These are phyloP conservation scores for Monosporascus sp. DNA, from an alignment of 2,329 filamentous ascomycete genomes.

Conservation along the genomic window DNA sequence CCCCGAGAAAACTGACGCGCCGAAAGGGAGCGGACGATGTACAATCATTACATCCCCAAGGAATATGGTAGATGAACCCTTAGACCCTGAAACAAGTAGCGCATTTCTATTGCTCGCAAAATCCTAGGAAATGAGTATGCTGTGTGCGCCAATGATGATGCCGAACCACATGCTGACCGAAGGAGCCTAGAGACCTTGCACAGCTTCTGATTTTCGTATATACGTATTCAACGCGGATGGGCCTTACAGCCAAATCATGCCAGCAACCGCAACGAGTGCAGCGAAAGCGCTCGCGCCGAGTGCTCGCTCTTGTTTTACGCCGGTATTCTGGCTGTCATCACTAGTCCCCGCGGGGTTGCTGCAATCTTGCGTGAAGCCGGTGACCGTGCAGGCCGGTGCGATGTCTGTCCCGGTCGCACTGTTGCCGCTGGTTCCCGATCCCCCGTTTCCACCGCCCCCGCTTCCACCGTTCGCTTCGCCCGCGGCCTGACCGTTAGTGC, in stretches of 20 bases:
- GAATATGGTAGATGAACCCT: not conserved
- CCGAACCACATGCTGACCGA: not conserved
- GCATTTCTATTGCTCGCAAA: not conserved
- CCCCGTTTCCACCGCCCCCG: conserved; percentile 3
- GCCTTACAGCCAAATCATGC: conserved; percentile 23
- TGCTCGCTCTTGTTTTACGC: conserved; percentile 19
- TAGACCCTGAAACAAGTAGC: not conserved
- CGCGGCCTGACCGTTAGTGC: conserved; percentile 27
- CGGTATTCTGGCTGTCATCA: conserved; percentile 14
- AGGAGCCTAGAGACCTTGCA: not conserved
- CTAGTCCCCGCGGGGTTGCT: conserved; percentile 4
- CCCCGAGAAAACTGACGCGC: not conserved
- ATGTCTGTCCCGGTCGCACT: conserved; percentile 3
- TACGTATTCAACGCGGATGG: not conserved
- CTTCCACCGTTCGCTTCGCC: conserved; percentile 10
- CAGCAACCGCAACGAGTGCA: conserved; percentile 25
- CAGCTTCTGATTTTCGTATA: not conserved
- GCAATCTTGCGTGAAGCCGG: conserved; percentile 25
- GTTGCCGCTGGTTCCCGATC: conserved; percentile 5
- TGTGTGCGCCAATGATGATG: not conserved
- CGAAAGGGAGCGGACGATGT: not conserved
- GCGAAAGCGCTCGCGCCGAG: conserved; percentile 28
- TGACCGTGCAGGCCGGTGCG: conserved; percentile 15
- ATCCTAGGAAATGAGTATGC: not conserved
- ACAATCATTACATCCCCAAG: not conserved